phyloP scores from a whole-genome alignment of 2,329 filamentous ascomycete genomes.

The Periconia digitata region DNA sequence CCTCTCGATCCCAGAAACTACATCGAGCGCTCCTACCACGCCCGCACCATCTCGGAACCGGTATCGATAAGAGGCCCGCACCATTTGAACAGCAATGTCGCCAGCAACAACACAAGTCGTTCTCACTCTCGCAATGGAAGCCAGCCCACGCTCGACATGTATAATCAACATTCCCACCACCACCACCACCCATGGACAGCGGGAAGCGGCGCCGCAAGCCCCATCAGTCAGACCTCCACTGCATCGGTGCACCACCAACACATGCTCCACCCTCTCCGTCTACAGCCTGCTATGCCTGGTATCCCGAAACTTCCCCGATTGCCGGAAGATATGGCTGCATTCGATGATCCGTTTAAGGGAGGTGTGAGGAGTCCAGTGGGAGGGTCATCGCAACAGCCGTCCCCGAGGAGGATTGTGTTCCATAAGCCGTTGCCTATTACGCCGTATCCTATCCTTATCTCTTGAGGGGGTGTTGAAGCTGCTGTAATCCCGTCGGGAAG shows the following conservation, averaged over 20 bases:
- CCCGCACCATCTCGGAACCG: no score
- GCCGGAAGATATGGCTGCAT: slow-evolving; percentile 13
- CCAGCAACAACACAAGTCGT: no score
- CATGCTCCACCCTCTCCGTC: slow-evolving; percentile 17
- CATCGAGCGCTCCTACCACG: no score
- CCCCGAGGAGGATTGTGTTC: slow-evolving; percentile 11
- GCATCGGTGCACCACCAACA: slow-evolving; percentile 10
- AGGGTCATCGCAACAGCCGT: slow-evolving; percentile 5
- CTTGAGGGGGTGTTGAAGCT: no score
- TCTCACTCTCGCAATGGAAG: slow-evolving; percentile 3
- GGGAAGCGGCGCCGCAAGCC: neutral
- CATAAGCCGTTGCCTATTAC: slow-evolving; percentile 35
- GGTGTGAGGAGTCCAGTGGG: neutral
- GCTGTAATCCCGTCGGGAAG: no score
- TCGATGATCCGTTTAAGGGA: slow-evolving; percentile 6
- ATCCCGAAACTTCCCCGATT: slow-evolving; percentile 16
- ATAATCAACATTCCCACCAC: neutral
- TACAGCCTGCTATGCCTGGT: slow-evolving; percentile 21
- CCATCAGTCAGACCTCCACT: neutral
- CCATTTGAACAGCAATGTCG: no score
- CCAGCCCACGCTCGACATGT: neutral
- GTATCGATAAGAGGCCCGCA: no score
- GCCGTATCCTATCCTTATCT: slow-evolving; percentile 26
- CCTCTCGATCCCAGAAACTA: no score
- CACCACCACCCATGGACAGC: neutral